A percentile compares a stretch with the other conserved stretches of the same genome.
Conservation (phyloP, 2,329 filamentous ascomycete genomes). For the Fusarium proliferatum region DNA sequence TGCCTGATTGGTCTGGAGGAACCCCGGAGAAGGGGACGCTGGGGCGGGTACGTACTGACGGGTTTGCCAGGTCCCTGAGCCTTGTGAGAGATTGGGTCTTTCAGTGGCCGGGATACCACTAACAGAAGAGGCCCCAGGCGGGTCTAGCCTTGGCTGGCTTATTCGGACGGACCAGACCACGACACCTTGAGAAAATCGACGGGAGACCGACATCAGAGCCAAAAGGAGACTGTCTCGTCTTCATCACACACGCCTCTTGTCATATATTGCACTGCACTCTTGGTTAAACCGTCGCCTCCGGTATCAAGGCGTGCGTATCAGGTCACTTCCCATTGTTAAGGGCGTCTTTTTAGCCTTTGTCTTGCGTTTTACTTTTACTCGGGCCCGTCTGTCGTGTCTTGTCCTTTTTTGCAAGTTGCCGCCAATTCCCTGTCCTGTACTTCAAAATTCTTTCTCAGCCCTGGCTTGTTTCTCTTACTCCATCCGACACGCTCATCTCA, state of each 20-base stretch:
- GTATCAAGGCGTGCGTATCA: background rate
- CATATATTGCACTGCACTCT: slow-evolving; percentile 30
- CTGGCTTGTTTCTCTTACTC: slow-evolving; percentile 45
- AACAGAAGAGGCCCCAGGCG: slow-evolving; percentile 35
- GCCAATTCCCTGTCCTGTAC: slow-evolving; percentile 44
- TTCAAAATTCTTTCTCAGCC: slow-evolving; percentile 48
- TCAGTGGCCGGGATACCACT: slow-evolving; percentile 37
- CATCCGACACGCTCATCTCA: slow-evolving; percentile 47
- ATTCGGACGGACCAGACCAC: slow-evolving; percentile 51
- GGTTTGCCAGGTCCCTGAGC: slow-evolving; percentile 21
- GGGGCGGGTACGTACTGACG: slow-evolving; percentile 40
- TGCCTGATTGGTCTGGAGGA: slow-evolving; percentile 47
- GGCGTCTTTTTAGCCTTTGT: slow-evolving; percentile 12
- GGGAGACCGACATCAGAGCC: slow-evolving; percentile 48
- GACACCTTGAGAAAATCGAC: slow-evolving; percentile 54
- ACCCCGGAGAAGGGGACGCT: slow-evolving; percentile 46
- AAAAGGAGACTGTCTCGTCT: slow-evolving; percentile 48
- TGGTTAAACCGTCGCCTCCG: slow-evolving; percentile 7
- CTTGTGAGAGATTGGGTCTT: slow-evolving; percentile 24
- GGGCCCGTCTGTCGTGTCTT: slow-evolving; percentile 4
- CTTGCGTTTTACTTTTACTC: slow-evolving; percentile 21
- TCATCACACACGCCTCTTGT: slow-evolving; percentile 39
- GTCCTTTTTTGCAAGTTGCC: slow-evolving; percentile 36
- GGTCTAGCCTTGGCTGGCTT: slow-evolving; percentile 46
- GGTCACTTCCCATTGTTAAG: slow-evolving; percentile 8